These are phyloP conservation scores for Thraustotheca clavata DNA, from an alignment of 352 stramenopile genomes.

Conservation along the genomic window DNA sequence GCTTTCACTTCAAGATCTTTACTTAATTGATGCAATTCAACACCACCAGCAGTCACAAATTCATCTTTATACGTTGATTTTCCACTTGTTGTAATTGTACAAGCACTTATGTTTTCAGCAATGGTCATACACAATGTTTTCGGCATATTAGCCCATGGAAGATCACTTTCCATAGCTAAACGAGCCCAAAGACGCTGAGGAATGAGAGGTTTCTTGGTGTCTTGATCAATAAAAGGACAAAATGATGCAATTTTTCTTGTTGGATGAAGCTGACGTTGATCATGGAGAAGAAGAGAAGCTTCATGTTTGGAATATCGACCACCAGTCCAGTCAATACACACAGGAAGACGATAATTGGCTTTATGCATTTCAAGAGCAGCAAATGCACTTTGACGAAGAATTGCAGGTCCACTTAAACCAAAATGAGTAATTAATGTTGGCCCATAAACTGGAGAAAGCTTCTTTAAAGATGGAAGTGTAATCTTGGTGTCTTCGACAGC, in stretches of 20 bases:
- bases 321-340: slow-evolving; percentile 44
- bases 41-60: slow-evolving; percentile 79
- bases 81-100: slow-evolving; percentile 19
- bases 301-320: neutral
- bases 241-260: slow-evolving; percentile 23
- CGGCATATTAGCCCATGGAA: slow-evolving; percentile 20
- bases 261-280: slow-evolving; percentile 11
- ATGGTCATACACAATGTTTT: neutral
- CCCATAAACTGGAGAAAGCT: slow-evolving; percentile 44
- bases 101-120: neutral
- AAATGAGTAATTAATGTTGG: slow-evolving; percentile 74
- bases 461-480: slow-evolving; percentile 19
- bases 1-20: slow-evolving; percentile 61
- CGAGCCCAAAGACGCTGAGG: slow-evolving; percentile 29
- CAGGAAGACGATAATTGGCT: slow-evolving; percentile 41
- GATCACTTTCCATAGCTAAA: slow-evolving; percentile 23
- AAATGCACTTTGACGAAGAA: slow-evolving; percentile 72
- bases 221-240: slow-evolving; percentile 22
- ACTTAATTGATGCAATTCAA: slow-evolving; percentile 59
- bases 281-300: neutral
- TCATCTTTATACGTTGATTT: slow-evolving; percentile 77
- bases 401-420: slow-evolving; percentile 64
- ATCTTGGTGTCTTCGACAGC: slow-evolving; percentile 28
- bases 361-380: slow-evolving; percentile 52
- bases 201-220: slow-evolving; percentile 9